Base-by-base conservation (phyloP, 345 rosid species). In the Lagerstroemia speciosa region DNA sequence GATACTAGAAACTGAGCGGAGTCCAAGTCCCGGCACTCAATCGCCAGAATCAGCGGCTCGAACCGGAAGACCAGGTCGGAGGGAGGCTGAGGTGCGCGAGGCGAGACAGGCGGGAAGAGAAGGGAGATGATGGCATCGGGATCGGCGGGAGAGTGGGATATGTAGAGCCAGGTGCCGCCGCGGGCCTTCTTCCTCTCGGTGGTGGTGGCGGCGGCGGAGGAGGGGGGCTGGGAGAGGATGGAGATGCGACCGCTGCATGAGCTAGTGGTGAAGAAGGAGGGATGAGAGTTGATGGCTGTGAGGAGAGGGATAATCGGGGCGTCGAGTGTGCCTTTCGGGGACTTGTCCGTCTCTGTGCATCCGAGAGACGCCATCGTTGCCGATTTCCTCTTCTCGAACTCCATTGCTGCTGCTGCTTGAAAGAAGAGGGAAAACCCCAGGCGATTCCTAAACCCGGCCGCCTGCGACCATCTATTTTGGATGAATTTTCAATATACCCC, bases 191-290 rank as follows among this genome's bases (percentile, higher is more conserved):
- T 87, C 75, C 75, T 74, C 41, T 70, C 19, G 15, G 60, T 64
- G 19, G 67, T 9, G 46, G 71, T 2, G 26, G 66, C 64, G 22
- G 61, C 14, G 64, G 76, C 48, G 3, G 72, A 36, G 43, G 74
- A 65, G 61, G 73, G 71, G 27, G 98, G 96, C 6, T 87, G 93
- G 38, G 96, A 84, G 64, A 91, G 87, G 74, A 93, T 84, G 17
- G 97, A 93, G 81, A 93, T 81, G 31, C 97, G 96, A 65, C 96
- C 98, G 71, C 96, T 91, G 84, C 97, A 93, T 32, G 97, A 91
- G 69, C 97, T 89, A 65, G 97, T 93, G 68, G 97, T 93, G 88
- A 82, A 93, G 87, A 81, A 93, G 10, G 82, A 80, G 32, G 84
- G 88, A 79, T 91, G 97, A 66, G 75, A 62, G 79, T 91, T 90